phyloP scores from a whole-genome alignment of 148 eudicot genomes.

The Silene conica region DNA sequence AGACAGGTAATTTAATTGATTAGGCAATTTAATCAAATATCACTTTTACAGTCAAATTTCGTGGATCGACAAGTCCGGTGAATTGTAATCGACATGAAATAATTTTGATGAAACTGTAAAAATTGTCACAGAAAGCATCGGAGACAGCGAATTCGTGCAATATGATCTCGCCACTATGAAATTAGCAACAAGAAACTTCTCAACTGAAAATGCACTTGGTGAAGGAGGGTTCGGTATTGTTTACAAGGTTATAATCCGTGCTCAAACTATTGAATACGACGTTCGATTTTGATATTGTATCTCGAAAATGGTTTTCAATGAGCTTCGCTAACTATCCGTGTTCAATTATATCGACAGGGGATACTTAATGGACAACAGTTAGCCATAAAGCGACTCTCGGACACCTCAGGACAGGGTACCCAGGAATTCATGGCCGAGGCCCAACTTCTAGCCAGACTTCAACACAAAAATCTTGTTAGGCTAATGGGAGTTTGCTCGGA shows the following conservation, averaged over 20 bases:
- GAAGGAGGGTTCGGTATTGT: constrained; percentile 51
- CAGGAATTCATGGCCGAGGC: constrained; percentile 29
- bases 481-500: constrained; percentile 27
- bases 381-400: constrained; percentile 32
- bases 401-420: constrained; percentile 19
- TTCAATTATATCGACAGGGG: constrained; percentile 14
- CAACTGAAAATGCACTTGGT: constrained; percentile 37
- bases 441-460: constrained; percentile 28
- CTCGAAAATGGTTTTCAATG: no score
- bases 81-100: no score
- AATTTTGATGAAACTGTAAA: background rate
- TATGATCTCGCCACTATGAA: constrained; percentile 14
- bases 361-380: constrained; percentile 23
- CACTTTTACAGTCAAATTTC: no score
- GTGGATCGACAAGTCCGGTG: no score
- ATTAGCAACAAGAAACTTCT: constrained; percentile 39
- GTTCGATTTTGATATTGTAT: no score
- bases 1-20: no score
- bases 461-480: constrained; percentile 29
- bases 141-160: background rate
- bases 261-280: background rate
- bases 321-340: background rate
- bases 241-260: constrained; percentile 32
- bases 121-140: background rate
- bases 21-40: no score